phyloP scores from a whole-genome alignment of 2,329 filamentous ascomycete genomes.

The Capronia americana region DNA sequence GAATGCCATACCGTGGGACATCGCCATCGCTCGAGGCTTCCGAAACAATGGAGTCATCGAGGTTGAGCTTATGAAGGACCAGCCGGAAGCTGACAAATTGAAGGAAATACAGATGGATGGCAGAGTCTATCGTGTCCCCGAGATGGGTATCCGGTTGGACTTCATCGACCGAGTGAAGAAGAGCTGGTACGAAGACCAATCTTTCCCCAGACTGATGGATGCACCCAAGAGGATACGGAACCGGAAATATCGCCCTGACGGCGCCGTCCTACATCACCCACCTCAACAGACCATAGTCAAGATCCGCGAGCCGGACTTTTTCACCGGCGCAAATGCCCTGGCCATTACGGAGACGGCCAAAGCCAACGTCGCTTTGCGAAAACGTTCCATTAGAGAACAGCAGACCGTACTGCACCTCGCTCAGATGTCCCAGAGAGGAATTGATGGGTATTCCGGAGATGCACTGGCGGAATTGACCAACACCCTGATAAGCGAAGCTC shows the following conservation, averaged over 20 bases:
- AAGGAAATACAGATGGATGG: slow-evolving; percentile 67
- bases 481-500: slow-evolving; percentile 37
- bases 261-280: slow-evolving; percentile 29
- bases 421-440: slow-evolving; percentile 33
- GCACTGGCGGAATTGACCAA: slow-evolving; percentile 37
- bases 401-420: slow-evolving; percentile 36
- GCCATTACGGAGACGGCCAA: slow-evolving; percentile 37
- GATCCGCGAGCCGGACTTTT: slow-evolving; percentile 42
- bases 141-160: slow-evolving; percentile 70
- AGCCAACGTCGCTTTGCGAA: slow-evolving; percentile 34
- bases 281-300: slow-evolving; percentile 40
- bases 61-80: slow-evolving; percentile 65
- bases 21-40: slow-evolving; percentile 65
- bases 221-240: slow-evolving; percentile 27
- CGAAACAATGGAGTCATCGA: slow-evolving; percentile 76
- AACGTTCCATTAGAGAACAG: slow-evolving; percentile 38
- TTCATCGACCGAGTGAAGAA: slow-evolving; percentile 71
- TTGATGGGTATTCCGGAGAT: slow-evolving; percentile 30
- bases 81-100: slow-evolving; percentile 56
- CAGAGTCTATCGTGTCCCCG: slow-evolving; percentile 68
- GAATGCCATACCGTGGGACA: slow-evolving; percentile 56
- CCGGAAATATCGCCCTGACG: slow-evolving; percentile 33
- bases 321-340: slow-evolving; percentile 37
- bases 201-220: slow-evolving; percentile 29
- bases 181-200: slow-evolving; percentile 44